Conservation (phyloP, 2,329 filamentous ascomycete genomes). For the Fusarium keratoplasticum region DNA sequence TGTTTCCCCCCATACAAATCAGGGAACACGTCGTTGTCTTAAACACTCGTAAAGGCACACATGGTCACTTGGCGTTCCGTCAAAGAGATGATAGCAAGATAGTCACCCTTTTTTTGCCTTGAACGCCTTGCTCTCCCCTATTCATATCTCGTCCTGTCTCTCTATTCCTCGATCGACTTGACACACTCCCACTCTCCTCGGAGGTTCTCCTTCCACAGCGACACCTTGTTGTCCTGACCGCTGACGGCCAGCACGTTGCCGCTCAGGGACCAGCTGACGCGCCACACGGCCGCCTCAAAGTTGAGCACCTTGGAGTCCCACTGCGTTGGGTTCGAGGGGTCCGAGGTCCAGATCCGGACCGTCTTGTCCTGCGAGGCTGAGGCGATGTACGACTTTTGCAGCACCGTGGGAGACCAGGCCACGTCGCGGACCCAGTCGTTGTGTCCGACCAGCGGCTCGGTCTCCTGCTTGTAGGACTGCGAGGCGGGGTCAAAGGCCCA, state of each 20-base stretch:
- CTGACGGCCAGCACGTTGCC: conserved; percentile 96
- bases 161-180: conserved; percentile 92
- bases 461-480: conserved; percentile 71
- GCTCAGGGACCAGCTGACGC: conserved; percentile 97
- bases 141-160: conserved; percentile 73
- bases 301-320: conserved; percentile 89
- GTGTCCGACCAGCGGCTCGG: conserved; percentile 80
- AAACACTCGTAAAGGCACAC: not conserved
- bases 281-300: conserved; percentile 92
- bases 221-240: conserved; percentile 96
- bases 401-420: conserved; percentile 93
- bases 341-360: conserved; percentile 94
- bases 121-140: conserved; percentile 51
- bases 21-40: not conserved
- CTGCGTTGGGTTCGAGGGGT: conserved; percentile 69
- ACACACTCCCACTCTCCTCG: conserved; percentile 97
- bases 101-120: conserved; percentile 46
- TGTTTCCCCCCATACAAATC: not conserved
- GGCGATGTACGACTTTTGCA: conserved; percentile 97
- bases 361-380: conserved; percentile 97
- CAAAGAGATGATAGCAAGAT: conserved; percentile 38
- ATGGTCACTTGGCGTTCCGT: conserved; percentile 26
- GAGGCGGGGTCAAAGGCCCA: conserved; percentile 82
- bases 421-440: conserved; percentile 98
- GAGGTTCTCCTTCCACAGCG: conserved; percentile 97